These are phyloP conservation scores for Hypoxylon cercidicola DNA, from an alignment of 495 filamentous ascomycete species.

Conservation along the genomic window DNA sequence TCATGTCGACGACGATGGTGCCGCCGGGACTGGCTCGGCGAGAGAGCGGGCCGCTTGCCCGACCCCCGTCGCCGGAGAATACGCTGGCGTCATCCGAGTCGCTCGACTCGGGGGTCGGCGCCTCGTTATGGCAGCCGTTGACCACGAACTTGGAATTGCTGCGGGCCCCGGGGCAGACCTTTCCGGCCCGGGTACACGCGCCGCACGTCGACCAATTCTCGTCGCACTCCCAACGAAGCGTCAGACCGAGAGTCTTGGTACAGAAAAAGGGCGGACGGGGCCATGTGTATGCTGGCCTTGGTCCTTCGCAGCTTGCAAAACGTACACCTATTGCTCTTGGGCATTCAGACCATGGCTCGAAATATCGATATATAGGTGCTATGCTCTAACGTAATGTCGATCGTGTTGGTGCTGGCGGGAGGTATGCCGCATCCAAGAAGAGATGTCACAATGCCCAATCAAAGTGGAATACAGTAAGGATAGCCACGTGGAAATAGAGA, in stretches of 20 bases:
- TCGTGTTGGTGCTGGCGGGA: slow-evolving; percentile 4
- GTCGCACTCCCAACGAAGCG: slow-evolving; percentile 48
- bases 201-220: slow-evolving; percentile 55
- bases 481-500: no score
- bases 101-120: slow-evolving; percentile 13
- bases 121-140: slow-evolving; percentile 43
- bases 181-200: slow-evolving; percentile 51
- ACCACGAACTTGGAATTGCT: slow-evolving; percentile 48
- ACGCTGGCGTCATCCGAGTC: slow-evolving; percentile 19
- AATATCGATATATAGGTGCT: slow-evolving; percentile 4
- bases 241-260: slow-evolving; percentile 6
- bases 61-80: slow-evolving; percentile 13
- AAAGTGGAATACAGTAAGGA: background rate
- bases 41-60: slow-evolving; percentile 9
- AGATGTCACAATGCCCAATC: slow-evolving; percentile 9
- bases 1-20: slow-evolving; percentile 33
- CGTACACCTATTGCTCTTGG: slow-evolving; percentile 45
- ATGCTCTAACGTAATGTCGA: background rate
- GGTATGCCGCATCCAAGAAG: slow-evolving; percentile 20
- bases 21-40: slow-evolving; percentile 15
- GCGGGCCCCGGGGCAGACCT: slow-evolving; percentile 46
- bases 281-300: slow-evolving; percentile 29
- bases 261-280: background rate
- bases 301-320: slow-evolving; percentile 46
- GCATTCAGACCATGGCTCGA: slow-evolving; percentile 43